phyloP scores from a whole-genome alignment of 768 basidiomycete species.

The Lanmaoa rubissima region DNA sequence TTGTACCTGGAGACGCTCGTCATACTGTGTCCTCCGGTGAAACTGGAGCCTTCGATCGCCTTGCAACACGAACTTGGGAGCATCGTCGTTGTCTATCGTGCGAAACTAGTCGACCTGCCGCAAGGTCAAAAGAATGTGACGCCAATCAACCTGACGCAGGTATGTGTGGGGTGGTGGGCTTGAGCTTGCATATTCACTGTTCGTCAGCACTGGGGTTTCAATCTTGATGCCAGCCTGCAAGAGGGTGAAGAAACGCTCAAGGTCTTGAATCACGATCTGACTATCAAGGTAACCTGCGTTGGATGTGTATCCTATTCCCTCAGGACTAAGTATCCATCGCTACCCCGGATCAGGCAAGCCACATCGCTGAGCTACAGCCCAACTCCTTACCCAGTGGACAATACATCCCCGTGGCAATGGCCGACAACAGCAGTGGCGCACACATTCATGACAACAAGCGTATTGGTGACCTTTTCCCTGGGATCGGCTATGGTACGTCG shows the following conservation, averaged over 20 bases:
- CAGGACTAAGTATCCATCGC: not conserved
- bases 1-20: conserved; percentile 59
- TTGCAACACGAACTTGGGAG: conserved; percentile 58
- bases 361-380: conserved; percentile 50
- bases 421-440: conserved; percentile 34
- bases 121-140: conserved; percentile 49
- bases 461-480: conserved; percentile 59
- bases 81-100: conserved; percentile 65
- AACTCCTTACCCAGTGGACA: conserved; percentile 52
- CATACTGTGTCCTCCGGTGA: conserved; percentile 42
- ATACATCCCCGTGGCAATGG: conserved; percentile 45
- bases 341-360: conserved; percentile 42
- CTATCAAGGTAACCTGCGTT: conserved; percentile 34
- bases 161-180: conserved; percentile 27
- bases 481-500: conserved; percentile 54
- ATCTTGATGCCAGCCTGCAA: conserved; percentile 66
- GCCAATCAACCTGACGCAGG: conserved; percentile 76
- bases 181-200: not conserved
- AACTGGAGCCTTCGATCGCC: conserved; percentile 23
- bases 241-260: conserved; percentile 41
- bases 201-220: conserved; percentile 80
- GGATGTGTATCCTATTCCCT: not conserved
- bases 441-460: conserved; percentile 49
- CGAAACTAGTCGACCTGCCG: conserved; percentile 51
- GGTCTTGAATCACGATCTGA: conserved; percentile 50